phyloP scores from a whole-genome alignment of 2,329 filamentous ascomycete genomes.

The Colletotrichum sp. region DNA sequence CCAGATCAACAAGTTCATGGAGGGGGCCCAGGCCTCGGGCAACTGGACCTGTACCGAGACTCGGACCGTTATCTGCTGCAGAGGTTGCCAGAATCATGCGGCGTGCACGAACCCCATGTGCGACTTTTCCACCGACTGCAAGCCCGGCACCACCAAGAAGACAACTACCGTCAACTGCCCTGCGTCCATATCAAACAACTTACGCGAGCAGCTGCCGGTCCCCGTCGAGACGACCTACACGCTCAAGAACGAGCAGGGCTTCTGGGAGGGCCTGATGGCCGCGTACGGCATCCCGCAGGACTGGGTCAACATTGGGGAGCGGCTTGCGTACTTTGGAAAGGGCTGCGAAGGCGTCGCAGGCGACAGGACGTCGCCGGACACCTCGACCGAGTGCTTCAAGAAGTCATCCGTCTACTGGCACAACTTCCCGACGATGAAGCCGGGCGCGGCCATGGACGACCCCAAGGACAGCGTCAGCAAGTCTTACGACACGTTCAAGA shows the following conservation, averaged over 20 bases:
- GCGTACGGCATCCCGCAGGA: background rate
- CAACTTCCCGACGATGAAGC: background rate
- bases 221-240: background rate
- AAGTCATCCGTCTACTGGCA: background rate
- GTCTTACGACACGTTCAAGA: background rate
- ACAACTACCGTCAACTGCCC: background rate
- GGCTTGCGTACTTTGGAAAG: background rate
- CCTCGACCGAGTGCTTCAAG: background rate
- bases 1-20: background rate
- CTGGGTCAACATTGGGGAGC: background rate
- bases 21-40: background rate
- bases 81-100: background rate
- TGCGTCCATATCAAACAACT: background rate
- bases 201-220: background rate
- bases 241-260: background rate
- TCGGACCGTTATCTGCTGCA: background rate
- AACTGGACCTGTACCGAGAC: background rate
- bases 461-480: background rate
- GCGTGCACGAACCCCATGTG: background rate
- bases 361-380: background rate
- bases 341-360: background rate
- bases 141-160: background rate
- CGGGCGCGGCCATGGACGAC: background rate
- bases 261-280: background rate
- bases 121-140: background rate